Evolutionary conservation across 441 rosid species (phyloP).

Genomic region (Breynia disticha): DNA sequence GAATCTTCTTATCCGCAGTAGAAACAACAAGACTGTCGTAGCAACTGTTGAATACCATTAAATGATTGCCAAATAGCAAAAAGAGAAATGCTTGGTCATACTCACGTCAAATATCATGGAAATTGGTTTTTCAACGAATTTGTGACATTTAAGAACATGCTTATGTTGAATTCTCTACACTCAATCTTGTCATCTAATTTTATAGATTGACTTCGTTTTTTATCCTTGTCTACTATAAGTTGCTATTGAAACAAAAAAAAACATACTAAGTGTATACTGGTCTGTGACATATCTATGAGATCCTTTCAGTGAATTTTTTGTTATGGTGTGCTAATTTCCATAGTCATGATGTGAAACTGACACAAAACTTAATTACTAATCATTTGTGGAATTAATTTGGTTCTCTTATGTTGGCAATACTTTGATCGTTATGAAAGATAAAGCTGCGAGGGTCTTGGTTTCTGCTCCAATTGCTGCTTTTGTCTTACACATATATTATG

Average conservation of each 20-base stretch:
- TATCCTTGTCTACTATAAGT: slow-evolving; percentile 65
- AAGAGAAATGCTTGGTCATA: slow-evolving; percentile 49
- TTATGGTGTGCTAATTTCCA: slow-evolving; percentile 91
- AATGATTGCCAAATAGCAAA: slow-evolving; percentile 68
- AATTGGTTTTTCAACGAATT: slow-evolving; percentile 61
- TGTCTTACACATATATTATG: slow-evolving; percentile 75
- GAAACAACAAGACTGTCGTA: slow-evolving; percentile 79
- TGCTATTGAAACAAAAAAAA: slow-evolving; percentile 50
- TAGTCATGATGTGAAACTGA: slow-evolving; percentile 70
- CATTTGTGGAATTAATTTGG: slow-evolving; percentile 76
- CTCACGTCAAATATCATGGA: slow-evolving; percentile 79
- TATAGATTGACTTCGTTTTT: slow-evolving; percentile 89
- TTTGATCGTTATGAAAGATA: slow-evolving; percentile 61
- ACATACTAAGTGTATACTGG: slow-evolving; percentile 65
- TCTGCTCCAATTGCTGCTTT: slow-evolving; percentile 86
- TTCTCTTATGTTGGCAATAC: slow-evolving; percentile 63
- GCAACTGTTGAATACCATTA: slow-evolving; percentile 83
- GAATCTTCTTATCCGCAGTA: slow-evolving; percentile 72
- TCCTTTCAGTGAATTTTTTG: slow-evolving; percentile 76
- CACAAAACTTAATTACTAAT: slow-evolving; percentile 80
- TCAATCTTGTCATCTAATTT: slow-evolving; percentile 75
- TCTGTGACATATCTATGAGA: slow-evolving; percentile 65
- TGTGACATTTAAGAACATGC: slow-evolving; percentile 89
- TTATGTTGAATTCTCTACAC: slow-evolving; percentile 76
- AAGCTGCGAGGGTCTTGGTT: slow-evolving; percentile 86